Evolutionary conservation across 2,329 filamentous ascomycete species (phyloP), one percentile per base, ranked within the genome.

Genomic region (Exophiala alcalophila): DNA sequence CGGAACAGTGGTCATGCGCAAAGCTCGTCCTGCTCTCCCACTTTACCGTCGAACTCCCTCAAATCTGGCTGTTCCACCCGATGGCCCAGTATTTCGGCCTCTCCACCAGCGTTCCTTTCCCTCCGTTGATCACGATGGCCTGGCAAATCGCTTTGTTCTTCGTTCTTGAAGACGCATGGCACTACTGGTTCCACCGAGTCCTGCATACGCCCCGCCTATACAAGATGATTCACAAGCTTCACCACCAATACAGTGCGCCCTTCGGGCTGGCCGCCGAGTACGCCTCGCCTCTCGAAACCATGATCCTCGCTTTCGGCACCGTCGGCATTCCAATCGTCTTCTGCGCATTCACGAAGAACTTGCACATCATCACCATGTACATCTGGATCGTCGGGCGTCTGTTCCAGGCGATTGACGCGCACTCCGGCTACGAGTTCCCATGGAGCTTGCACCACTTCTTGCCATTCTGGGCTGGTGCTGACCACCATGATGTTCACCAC

Each of bases 291-390:
- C 94, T 97, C 57, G 92, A 98, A 70, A 88, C 91, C 56, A 94
- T 96, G 85, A 78, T 94, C 44, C 82, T 98, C 35, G 92, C 91
- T 26, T 75, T 94, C 45, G 92, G 92, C 51, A 85, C 84, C 1
- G 84, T 98, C 51, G 80, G 86, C 47, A 74, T 78, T 24, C 92
- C 92, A 24, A 84, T 97, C 54, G 53, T 94, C 26, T 92, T 87
- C 81, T 87, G 86, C 59, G 80, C 80, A 31, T 54, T 94, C 60
- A 95, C 89, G 30, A 81, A 83, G 54, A 83, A 98, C 54, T 76
- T 98, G 25, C 92, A 98, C 70, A 86, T 98, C 50, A 65, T 96
- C 65, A 98, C 92, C 59, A 97, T 98, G 90, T 98, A 97, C 71
- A 63, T 84, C 54, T 98, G 92, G 92, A 97, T 98, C 60, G 74